Percentiles rank a stretch among this genome's conserved stretches.
These are phyloP conservation scores for Kondoa malvinella DNA, from an alignment of 768 basidiomycete genomes.

Conservation along the genomic window DNA sequence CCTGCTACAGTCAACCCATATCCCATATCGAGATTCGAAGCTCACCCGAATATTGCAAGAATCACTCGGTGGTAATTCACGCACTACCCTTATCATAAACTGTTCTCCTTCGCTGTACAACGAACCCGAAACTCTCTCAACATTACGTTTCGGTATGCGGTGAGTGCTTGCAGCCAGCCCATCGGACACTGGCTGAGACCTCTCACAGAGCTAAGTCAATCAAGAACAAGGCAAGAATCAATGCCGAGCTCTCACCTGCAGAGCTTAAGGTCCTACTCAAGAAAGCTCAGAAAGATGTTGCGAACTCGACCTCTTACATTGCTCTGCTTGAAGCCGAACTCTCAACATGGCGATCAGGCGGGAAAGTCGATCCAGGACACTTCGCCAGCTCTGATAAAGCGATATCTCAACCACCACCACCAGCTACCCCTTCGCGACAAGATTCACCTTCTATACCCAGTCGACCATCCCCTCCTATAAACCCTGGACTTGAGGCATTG, in stretches of 20 bases:
- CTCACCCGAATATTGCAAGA: slow-evolving; percentile 98
- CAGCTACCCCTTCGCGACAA: slow-evolving; percentile 36
- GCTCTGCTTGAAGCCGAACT: slow-evolving; percentile 79
- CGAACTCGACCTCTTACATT: slow-evolving; percentile 69
- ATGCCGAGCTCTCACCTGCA: slow-evolving; percentile 86
- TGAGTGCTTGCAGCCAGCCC: background rate
- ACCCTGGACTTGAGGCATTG: slow-evolving; percentile 54
- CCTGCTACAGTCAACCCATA: slow-evolving; percentile 63
- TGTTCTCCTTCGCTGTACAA: slow-evolving; percentile 97
- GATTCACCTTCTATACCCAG: slow-evolving; percentile 27
- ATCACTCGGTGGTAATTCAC: slow-evolving; percentile 84
- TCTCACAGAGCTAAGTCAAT: slow-evolving; percentile 68
- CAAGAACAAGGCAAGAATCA: slow-evolving; percentile 98
- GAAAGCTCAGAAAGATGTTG: slow-evolving; percentile 73
- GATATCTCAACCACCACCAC: slow-evolving; percentile 19
- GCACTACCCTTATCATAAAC: slow-evolving; percentile 96
- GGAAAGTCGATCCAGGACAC: slow-evolving; percentile 59
- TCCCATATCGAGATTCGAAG: slow-evolving; percentile 97
- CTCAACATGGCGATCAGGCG: slow-evolving; percentile 72
- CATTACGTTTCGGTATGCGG: slow-evolving; percentile 96
- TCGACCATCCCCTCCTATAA: slow-evolving; percentile 44
- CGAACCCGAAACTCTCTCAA: slow-evolving; percentile 85
- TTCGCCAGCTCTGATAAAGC: slow-evolving; percentile 61
- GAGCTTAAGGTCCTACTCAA: slow-evolving; percentile 84
- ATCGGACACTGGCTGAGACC: background rate